Conservation (phyloP, 2,329 filamentous ascomycete species). For the Epichloe sp. region DNA sequence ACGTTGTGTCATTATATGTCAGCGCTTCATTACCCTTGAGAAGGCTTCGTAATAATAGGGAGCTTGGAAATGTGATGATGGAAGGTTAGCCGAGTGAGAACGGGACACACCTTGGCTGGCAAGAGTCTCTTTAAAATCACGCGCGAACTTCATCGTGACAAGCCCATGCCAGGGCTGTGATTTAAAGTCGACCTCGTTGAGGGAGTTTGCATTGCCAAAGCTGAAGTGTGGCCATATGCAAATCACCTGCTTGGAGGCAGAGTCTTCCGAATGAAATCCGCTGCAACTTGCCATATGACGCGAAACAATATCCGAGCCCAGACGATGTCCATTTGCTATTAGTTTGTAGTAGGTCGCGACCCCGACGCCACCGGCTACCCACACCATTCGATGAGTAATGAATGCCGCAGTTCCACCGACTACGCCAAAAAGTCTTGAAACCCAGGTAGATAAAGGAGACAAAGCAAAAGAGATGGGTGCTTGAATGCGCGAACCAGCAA, state of each 20-base stretch:
- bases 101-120: slow-evolving; percentile 38
- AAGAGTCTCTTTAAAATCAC: slow-evolving; percentile 59
- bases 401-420: neutral
- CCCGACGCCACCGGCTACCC: neutral
- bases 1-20: neutral
- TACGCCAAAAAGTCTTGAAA: too few species aligned
- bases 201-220: neutral
- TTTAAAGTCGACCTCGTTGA: neutral
- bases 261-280: too few species aligned
- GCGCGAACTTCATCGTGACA: slow-evolving; percentile 68
- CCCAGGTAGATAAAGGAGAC: too few species aligned
- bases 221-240: neutral
- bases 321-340: too few species aligned
- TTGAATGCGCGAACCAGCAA: too few species aligned
- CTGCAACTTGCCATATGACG: too few species aligned
- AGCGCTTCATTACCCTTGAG: neutral
- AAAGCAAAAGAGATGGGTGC: too few species aligned
- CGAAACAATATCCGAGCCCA: too few species aligned
- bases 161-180: neutral
- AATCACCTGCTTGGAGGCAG: neutral
- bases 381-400: neutral
- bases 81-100: neutral
- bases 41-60: neutral
- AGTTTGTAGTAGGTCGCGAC: too few species aligned
- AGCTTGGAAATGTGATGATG: neutral